Percentiles rank a stretch among this genome's conserved stretches.
phyloP scores from a whole-genome alignment of 768 basidiomycete genomes.

The Amyloporia xantha region DNA sequence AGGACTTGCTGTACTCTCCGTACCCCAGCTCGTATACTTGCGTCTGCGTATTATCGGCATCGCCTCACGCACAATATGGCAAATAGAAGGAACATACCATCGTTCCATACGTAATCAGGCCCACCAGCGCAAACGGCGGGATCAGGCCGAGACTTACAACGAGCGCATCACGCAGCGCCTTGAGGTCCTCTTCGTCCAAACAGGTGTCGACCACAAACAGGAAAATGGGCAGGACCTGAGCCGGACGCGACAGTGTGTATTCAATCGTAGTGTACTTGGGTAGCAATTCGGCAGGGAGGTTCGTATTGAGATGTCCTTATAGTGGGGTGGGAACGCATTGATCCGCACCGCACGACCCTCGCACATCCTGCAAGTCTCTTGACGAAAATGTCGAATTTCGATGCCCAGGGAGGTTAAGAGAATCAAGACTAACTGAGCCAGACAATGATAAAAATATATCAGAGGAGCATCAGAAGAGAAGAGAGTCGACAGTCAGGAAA shows the following conservation, averaged over 20 bases:
- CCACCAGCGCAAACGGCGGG: slow-evolving; percentile 91
- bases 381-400: too few relatives aligned
- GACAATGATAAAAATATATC: too few relatives aligned
- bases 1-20: slow-evolving; percentile 92
- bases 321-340: slow-evolving; percentile 96
- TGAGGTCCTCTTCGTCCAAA: slow-evolving; percentile 91
- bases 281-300: slow-evolving; percentile 91
- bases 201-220: slow-evolving; percentile 97
- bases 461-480: too few relatives aligned
- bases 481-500: too few relatives aligned
- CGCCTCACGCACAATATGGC: neutral
- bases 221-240: slow-evolving; percentile 92
- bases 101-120: slow-evolving; percentile 93
- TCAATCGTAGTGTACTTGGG: slow-evolving; percentile 99
- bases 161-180: slow-evolving; percentile 90
- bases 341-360: too few relatives aligned
- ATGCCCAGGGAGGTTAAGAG: too few relatives aligned
- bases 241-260: slow-evolving; percentile 90
- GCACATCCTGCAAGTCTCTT: too few relatives aligned
- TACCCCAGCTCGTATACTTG: slow-evolving; percentile 99
- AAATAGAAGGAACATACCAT: slow-evolving; percentile 55
- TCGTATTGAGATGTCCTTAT: slow-evolving; percentile 98
- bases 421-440: too few relatives aligned
- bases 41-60: slow-evolving; percentile 43
- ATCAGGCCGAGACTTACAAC: slow-evolving; percentile 90